phyloP scores from a whole-genome alignment of 495 filamentous ascomycete species.

The Aspergillus homomorphus region DNA sequence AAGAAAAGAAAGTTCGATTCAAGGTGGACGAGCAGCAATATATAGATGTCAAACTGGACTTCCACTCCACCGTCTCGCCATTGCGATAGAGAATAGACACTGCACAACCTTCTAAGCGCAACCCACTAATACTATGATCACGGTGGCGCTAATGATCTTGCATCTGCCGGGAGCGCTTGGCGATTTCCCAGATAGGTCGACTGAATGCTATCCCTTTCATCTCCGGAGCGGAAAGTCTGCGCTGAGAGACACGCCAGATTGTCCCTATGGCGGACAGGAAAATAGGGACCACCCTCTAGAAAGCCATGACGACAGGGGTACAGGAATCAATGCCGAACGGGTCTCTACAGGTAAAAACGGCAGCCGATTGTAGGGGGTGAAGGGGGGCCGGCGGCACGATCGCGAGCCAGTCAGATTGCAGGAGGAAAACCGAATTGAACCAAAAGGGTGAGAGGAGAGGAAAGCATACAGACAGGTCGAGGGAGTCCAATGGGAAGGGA shows the following conservation, averaged over 20 bases:
- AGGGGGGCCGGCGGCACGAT: conserved; percentile 21
- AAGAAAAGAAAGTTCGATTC: conserved; percentile 3
- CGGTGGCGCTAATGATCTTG: conserved; percentile 20
- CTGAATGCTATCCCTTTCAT: conserved; percentile 27
- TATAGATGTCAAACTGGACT: conserved; percentile 13
- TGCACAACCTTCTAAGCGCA: conserved; percentile 12
- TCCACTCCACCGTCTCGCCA: conserved; percentile 12
- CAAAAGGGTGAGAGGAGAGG: conserved; percentile 14
- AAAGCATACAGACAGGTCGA: conserved; percentile 10
- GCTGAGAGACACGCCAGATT: conserved; percentile 20
- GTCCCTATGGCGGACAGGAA: conserved; percentile 19
- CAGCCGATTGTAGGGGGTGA: conserved; percentile 15
- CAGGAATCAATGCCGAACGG: conserved; percentile 18
- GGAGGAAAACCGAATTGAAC: conserved; percentile 7
- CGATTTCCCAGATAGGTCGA: conserved; percentile 9
- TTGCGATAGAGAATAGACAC: conserved; percentile 14
- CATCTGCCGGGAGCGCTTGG: conserved; percentile 23
- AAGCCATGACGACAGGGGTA: conserved; percentile 25
- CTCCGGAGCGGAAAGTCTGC: conserved; percentile 20
- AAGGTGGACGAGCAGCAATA: conserved; percentile 15
- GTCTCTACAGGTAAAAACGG: conserved; percentile 20
- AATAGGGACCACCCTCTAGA: conserved; percentile 8
- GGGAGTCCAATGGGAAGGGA: conserved; percentile 6
- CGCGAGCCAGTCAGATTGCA: conserved; percentile 19
- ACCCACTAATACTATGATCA: conserved; percentile 22